A percentile compares a stretch with the other conserved stretches of the same genome.
These are phyloP conservation scores for Claviceps lovelessii DNA, from an alignment of 2,329 filamentous ascomycete genomes.

Conservation along the genomic window DNA sequence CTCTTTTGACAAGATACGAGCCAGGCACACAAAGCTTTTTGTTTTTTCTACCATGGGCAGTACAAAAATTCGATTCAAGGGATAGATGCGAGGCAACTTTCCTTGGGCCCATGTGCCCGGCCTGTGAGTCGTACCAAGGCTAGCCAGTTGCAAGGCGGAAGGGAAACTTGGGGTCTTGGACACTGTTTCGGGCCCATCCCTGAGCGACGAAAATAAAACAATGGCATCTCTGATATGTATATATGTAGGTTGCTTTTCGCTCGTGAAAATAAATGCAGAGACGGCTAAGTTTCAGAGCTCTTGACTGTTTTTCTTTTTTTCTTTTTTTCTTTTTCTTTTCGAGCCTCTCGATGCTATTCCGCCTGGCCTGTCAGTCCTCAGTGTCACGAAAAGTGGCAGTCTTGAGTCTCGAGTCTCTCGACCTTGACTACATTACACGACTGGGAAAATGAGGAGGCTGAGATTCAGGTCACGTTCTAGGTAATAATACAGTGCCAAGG, in stretches of 20 bases:
- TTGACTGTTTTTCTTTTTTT: neutral
- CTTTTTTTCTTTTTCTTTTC: neutral
- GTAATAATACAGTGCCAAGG: neutral
- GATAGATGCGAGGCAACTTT: neutral
- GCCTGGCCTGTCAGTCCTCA: neutral
- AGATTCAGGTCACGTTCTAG: neutral
- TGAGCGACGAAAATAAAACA: neutral
- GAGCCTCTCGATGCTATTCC: neutral
- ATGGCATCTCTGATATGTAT: neutral
- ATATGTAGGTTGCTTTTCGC: neutral
- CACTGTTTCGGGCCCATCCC: neutral
- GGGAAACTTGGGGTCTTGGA: neutral
- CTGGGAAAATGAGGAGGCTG: neutral
- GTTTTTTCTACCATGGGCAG: neutral
- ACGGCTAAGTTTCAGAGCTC: neutral
- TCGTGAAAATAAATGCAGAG: neutral
- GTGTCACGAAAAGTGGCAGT: neutral
- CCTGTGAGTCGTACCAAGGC: neutral
- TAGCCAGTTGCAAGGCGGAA: neutral
- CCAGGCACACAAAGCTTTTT: neutral
- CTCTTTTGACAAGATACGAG: neutral
- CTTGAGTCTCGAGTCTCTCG: neutral
- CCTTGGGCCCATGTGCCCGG: neutral
- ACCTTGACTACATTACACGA: neutral
- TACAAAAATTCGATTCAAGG: neutral